Conservation (phyloP, 345 rosid genomes). For the Syzygium jambos region DNA sequence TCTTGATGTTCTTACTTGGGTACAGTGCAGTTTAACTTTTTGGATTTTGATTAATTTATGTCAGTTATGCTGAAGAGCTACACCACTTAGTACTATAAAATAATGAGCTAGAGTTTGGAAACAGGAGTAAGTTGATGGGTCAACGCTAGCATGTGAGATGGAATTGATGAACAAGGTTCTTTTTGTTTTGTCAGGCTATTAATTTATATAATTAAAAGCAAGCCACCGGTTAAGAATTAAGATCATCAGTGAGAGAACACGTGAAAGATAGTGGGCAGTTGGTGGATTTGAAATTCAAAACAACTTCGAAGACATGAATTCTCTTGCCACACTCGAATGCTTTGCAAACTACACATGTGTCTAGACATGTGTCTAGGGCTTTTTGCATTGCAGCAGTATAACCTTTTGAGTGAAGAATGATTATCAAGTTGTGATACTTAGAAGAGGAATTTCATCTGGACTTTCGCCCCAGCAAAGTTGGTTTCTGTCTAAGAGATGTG, state of each 20-base stretch:
- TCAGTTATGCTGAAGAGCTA: background rate
- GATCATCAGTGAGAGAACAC: background rate
- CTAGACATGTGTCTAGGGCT: background rate
- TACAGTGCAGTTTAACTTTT: background rate
- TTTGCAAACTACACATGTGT: background rate
- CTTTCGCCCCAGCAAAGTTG: background rate
- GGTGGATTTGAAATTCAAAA: background rate
- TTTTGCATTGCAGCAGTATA: background rate
- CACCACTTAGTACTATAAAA: background rate
- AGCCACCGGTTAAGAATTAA: background rate
- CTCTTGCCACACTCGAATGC: background rate
- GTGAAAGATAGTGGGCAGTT: background rate
- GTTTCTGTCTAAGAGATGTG: background rate
- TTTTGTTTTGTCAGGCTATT: background rate
- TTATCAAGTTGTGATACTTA: background rate
- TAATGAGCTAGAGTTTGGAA: background rate
- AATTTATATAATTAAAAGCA: background rate
- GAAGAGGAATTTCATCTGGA: background rate
- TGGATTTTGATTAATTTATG: background rate
- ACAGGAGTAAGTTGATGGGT: slow-evolving; percentile 4
- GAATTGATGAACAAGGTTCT: background rate
- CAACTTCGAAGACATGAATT: background rate
- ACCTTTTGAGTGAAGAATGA: background rate
- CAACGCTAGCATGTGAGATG: slow-evolving; percentile 13
- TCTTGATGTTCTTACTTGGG: background rate